These are phyloP conservation scores for Lentinula sp. DNA, from an alignment of 768 basidiomycete genomes.

Conservation along the genomic window DNA sequence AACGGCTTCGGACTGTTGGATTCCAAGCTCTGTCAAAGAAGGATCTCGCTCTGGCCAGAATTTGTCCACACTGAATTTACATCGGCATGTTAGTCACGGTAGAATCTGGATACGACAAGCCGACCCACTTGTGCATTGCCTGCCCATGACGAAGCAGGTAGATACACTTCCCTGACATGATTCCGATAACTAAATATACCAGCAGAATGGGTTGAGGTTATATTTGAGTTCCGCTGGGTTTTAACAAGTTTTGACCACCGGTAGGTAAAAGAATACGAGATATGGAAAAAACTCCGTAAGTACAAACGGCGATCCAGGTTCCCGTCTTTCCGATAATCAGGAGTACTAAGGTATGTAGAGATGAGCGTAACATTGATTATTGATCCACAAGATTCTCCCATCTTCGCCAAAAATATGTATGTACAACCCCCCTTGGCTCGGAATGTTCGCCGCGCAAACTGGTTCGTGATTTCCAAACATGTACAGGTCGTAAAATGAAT, in stretches of 20 bases:
- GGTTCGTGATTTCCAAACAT: neutral
- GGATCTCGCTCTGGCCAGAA: constrained; percentile 12
- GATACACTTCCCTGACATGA: neutral
- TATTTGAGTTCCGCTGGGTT: too few species aligned
- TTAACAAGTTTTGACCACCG: too few species aligned
- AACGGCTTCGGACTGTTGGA: constrained; percentile 8
- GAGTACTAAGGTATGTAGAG: too few species aligned
- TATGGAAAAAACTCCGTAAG: too few species aligned
- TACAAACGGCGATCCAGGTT: too few species aligned
- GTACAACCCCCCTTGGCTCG: too few species aligned
- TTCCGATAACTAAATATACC: neutral
- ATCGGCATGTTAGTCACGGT: neutral
- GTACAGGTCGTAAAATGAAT: neutral
- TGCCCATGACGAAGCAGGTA: constrained; percentile 12
- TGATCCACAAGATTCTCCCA: too few species aligned
- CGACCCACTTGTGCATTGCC: constrained; percentile 10
- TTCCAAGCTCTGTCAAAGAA: constrained; percentile 11
- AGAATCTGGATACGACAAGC: neutral
- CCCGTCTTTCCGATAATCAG: too few species aligned
- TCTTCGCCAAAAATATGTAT: too few species aligned
- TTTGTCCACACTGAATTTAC: constrained; percentile 9
- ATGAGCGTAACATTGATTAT: too few species aligned
- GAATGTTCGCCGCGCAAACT: neutral
- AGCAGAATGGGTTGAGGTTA: too few species aligned
- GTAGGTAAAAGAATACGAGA: too few species aligned